These are phyloP conservation scores for Hygrophoropsis aurantiaca DNA, from an alignment of 768 basidiomycete species.

Conservation along the genomic window DNA sequence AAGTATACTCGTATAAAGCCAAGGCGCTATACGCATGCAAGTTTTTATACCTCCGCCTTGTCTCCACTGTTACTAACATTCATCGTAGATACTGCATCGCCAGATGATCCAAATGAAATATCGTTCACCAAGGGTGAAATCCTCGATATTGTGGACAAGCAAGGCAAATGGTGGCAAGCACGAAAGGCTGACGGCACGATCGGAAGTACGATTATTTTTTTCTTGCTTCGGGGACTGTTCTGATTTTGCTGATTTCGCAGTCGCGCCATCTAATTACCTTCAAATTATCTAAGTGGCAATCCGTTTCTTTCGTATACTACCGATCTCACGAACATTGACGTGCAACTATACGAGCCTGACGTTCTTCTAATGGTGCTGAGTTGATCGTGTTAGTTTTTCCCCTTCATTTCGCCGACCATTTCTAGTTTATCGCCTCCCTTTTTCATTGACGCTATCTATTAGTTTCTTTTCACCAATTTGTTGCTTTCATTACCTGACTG, in stretches of 20 bases:
- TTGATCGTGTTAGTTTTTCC: constrained; percentile 9
- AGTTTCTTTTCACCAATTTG: too few relatives aligned
- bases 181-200: constrained; percentile 71
- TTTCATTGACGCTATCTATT: constrained; percentile 2
- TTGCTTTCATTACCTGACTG: constrained; percentile 10
- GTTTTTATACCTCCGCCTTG: constrained; percentile 26
- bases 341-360: constrained; percentile 29
- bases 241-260: constrained; percentile 34
- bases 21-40: constrained; percentile 89
- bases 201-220: constrained; percentile 65
- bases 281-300: constrained; percentile 60
- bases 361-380: constrained; percentile 29
- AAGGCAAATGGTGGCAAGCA: constrained; percentile 94
- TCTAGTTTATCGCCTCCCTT: constrained; percentile 30
- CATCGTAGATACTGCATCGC: constrained; percentile 79
- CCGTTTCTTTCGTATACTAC: constrained; percentile 7
- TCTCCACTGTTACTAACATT: constrained; percentile 18
- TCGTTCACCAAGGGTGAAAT: constrained; percentile 91
- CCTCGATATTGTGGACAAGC: constrained; percentile 89
- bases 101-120: constrained; percentile 95
- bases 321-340: constrained; percentile 24
- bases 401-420: constrained; percentile 22
- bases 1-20: constrained; percentile 68
- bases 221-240: background rate
- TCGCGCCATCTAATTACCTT: constrained; percentile 85